phyloP scores from a whole-genome alignment of 805 yeast species.

The Schizosaccharomyces octosporus region DNA sequence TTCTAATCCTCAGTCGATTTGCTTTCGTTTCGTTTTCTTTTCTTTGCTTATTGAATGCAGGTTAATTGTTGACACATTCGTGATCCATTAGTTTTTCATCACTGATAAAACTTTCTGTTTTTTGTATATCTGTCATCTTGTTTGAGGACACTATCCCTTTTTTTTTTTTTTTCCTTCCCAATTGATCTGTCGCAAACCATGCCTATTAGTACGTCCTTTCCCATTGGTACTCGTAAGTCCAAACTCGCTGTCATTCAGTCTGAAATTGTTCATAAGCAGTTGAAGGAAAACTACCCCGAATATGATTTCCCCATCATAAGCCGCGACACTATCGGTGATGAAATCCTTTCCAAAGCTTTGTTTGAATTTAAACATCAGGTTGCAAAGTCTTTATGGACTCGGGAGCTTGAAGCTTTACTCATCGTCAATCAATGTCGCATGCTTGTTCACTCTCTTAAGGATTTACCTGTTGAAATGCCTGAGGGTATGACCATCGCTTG shows the following conservation, averaged over 20 bases:
- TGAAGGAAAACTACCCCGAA: slow-evolving; percentile 37
- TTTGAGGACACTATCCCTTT: not conserved
- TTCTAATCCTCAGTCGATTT: not conserved
- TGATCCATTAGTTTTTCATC: not conserved
- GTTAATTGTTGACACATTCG: not conserved
- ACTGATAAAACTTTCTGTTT: not conserved
- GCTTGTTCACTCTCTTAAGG: slow-evolving; percentile 75
- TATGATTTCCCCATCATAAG: slow-evolving; percentile 55
- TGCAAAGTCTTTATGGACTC: slow-evolving; percentile 90
- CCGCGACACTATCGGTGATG: slow-evolving; percentile 72
- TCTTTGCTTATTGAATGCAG: not conserved
- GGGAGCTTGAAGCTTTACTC: slow-evolving; percentile 64
- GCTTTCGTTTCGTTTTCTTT: not conserved
- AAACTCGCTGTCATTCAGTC: slow-evolving; percentile 70
- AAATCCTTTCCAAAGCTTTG: slow-evolving; percentile 58
- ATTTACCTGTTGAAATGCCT: slow-evolving; percentile 63
- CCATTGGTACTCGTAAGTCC: slow-evolving; percentile 71
- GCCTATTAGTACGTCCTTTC: not conserved
- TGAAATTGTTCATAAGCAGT: slow-evolving; percentile 38
- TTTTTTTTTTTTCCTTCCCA: not conserved
- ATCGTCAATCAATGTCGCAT: slow-evolving; percentile 38
- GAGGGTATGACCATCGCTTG: slow-evolving; percentile 78
- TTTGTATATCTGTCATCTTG: not conserved
- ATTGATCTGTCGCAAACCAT: not conserved
- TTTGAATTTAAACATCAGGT: slow-evolving; percentile 48